phyloP scores from a whole-genome alignment of 495 filamentous ascomycete genomes.

The Sporormia fimetaria region DNA sequence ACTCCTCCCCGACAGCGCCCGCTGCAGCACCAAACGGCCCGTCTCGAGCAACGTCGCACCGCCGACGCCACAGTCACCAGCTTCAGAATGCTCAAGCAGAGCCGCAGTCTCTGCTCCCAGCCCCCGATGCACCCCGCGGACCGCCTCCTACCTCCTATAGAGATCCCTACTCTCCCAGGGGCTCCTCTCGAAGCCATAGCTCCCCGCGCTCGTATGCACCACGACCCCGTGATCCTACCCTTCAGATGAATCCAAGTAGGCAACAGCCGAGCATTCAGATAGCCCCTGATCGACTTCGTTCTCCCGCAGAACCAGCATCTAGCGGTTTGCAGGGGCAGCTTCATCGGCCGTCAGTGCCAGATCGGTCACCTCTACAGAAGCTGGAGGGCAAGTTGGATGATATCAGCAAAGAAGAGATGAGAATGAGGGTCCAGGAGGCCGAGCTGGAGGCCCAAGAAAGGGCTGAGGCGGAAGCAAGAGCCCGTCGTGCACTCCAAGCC shows the following conservation, averaged over 20 bases:
- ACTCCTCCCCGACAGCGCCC: conserved; percentile 11
- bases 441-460: conserved; percentile 51
- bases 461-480: conserved; percentile 28
- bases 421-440: conserved; percentile 66
- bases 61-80: conserved; percentile 26
- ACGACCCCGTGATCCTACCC: conserved; percentile 19
- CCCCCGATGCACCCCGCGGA: conserved; percentile 46
- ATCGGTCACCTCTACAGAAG: conserved; percentile 81
- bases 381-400: conserved; percentile 77
- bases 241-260: conserved; percentile 18
- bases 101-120: conserved; percentile 36
- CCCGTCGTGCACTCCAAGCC: conserved; percentile 11
- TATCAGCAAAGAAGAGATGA: conserved; percentile 86
- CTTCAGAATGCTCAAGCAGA: conserved; percentile 9
- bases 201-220: conserved; percentile 13
- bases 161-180: conserved; percentile 34
- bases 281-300: conserved; percentile 4
- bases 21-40: conserved; percentile 26
- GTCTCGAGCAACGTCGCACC: conserved; percentile 32
- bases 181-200: conserved; percentile 12
- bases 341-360: conserved; percentile 49
- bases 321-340: background rate
- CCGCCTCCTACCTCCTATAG: conserved; percentile 48
- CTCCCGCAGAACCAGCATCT: conserved; percentile 1
- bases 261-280: conserved; percentile 21